These are phyloP conservation scores for Adiantum capillusveneris DNA, from an alignment of 75 land plant species.

Conservation along the genomic window DNA sequence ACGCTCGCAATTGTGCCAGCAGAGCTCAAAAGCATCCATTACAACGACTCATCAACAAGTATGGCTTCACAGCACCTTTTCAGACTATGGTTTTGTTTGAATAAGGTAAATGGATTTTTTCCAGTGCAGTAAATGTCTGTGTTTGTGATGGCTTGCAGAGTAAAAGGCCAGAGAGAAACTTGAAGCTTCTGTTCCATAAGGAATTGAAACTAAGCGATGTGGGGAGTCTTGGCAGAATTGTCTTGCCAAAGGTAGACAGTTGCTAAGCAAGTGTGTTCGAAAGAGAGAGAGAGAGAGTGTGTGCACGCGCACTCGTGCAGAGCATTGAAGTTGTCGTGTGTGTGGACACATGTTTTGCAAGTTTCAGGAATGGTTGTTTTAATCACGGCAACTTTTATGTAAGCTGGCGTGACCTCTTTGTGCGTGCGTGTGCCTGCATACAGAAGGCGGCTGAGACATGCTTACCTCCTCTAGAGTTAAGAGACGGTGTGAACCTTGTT, in stretches of 20 bases:
- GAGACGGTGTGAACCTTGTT: constrained; percentile 69
- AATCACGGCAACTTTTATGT: too few species aligned
- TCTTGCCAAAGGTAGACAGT: constrained; percentile 88
- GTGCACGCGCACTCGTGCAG: neutral
- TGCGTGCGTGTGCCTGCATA: neutral
- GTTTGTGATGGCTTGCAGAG: too few species aligned
- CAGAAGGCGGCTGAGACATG: constrained; percentile 91
- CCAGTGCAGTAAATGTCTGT: too few species aligned
- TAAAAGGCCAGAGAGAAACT: constrained; percentile 9
- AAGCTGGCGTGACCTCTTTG: neutral
- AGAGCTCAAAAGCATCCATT: too few species aligned
- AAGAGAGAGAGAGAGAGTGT: neutral
- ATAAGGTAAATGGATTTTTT: too few species aligned
- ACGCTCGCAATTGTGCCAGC: too few species aligned
- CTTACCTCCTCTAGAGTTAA: constrained; percentile 70
- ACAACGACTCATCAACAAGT: too few species aligned
- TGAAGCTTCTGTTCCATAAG: constrained; percentile 73
- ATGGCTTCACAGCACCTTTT: too few species aligned
- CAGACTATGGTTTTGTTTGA: too few species aligned
- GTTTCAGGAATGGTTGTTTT: too few species aligned
- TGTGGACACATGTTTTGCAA: neutral
- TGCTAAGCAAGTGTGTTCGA: too few species aligned
- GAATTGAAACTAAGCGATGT: constrained; percentile 92
- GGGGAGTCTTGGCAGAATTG: constrained; percentile 88
- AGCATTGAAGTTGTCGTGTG: too few species aligned